These are phyloP conservation scores for Aspergillus sp. DNA, from an alignment of 2,329 filamentous ascomycete genomes.

Conservation along the genomic window DNA sequence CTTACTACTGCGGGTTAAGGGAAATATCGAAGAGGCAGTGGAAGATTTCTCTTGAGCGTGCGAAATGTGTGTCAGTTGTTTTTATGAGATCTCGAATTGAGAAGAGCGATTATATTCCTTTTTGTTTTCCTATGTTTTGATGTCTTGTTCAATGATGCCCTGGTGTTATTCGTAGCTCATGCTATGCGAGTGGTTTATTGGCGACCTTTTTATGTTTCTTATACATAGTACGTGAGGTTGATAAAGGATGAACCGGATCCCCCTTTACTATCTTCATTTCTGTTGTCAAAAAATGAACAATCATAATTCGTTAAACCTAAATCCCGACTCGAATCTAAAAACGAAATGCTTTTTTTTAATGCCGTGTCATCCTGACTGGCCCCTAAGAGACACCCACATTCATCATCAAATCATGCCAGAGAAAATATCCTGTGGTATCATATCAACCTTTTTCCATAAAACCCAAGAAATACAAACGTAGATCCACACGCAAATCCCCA, in stretches of 20 bases:
- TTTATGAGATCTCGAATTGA: slow-evolving; percentile 5
- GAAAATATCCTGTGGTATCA: slow-evolving; percentile 19
- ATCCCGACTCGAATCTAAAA: slow-evolving; percentile 15
- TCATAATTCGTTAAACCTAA: slow-evolving; percentile 23
- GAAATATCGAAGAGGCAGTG: slow-evolving; percentile 62
- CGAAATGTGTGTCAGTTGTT: slow-evolving; percentile 6
- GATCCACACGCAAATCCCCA: neutral
- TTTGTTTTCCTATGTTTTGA: neutral
- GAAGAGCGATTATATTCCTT: slow-evolving; percentile 1
- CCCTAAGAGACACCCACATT: slow-evolving; percentile 9
- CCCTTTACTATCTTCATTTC: neutral
- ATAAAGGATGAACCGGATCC: too few species aligned
- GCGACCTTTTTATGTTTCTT: neutral
- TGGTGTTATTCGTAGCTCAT: neutral
- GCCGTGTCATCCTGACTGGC: slow-evolving; percentile 1
- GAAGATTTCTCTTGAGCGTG: slow-evolving; percentile 56
- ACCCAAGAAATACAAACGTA: neutral
- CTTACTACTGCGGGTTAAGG: slow-evolving; percentile 73
- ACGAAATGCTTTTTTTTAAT: slow-evolving; percentile 14
- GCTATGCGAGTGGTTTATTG: neutral
- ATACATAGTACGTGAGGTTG: neutral
- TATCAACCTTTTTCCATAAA: slow-evolving; percentile 16
- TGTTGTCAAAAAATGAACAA: neutral
- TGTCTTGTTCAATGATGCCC: neutral
- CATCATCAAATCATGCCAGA: slow-evolving; percentile 16